phyloP scores from a whole-genome alignment of 176 grass and related monocot species.

The Typha latifolia region DNA sequence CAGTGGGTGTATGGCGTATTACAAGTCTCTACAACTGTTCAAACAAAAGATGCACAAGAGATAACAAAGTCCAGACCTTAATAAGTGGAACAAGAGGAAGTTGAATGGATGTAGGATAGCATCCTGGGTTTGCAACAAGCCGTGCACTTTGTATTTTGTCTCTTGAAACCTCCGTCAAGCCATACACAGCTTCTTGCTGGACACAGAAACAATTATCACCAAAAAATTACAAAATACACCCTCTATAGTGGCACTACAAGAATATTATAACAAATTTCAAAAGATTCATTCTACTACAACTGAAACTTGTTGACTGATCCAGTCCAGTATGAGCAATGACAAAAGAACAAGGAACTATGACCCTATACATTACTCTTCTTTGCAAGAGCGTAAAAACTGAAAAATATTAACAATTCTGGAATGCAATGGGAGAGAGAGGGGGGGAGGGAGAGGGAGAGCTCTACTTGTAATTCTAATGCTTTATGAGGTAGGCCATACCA shows the following conservation, averaged over 20 bases:
- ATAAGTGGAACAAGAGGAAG: conserved; percentile 90
- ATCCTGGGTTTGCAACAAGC: conserved; percentile 92
- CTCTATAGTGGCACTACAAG: neutral
- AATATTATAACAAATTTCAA: neutral
- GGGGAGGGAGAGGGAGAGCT: conserved; percentile 5
- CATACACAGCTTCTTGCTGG: conserved; percentile 83
- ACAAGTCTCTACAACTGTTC: neutral
- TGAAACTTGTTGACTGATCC: no score
- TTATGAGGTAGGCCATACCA: conserved; percentile 92
- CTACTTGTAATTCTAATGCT: conserved; percentile 85
- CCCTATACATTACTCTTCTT: no score
- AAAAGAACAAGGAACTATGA: no score
- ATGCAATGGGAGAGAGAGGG: neutral
- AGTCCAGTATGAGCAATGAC: no score
- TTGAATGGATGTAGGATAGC: conserved; percentile 93
- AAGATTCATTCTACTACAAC: neutral
- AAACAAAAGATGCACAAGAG: neutral
- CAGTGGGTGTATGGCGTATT: neutral
- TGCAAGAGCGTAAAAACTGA: no score
- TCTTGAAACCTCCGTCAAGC: conserved; percentile 80
- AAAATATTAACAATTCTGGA: no score
- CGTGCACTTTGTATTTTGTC: conserved; percentile 61
- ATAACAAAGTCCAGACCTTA: conserved; percentile 40
- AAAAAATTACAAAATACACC: conserved; percentile 11
- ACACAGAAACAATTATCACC: conserved; percentile 12